Conservation (phyloP, 345 rosid species). For the Excoecaria agallocha region DNA sequence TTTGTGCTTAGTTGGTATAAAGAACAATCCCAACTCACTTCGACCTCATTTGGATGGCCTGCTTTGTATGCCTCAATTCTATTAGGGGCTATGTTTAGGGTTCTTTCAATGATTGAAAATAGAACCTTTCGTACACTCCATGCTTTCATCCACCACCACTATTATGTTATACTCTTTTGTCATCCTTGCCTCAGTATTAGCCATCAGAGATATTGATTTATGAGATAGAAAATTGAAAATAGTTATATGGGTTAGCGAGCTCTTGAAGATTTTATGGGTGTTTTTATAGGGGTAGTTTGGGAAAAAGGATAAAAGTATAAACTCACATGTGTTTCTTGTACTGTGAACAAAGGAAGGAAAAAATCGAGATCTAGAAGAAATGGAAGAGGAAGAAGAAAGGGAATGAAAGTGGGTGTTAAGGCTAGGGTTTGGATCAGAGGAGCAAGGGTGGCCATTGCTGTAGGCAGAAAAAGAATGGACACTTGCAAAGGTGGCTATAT, state of each 20-base stretch:
- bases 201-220: too few relatives aligned
- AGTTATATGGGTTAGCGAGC: too few relatives aligned
- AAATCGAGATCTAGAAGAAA: slow-evolving; percentile 51
- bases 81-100: slow-evolving; percentile 77
- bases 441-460: slow-evolving; percentile 38
- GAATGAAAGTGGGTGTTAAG: slow-evolving; percentile 34
- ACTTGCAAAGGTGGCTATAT: slow-evolving; percentile 38
- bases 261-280: too few relatives aligned
- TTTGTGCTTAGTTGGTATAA: slow-evolving; percentile 63
- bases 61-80: slow-evolving; percentile 88
- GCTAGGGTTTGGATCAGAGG: slow-evolving; percentile 40
- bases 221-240: too few relatives aligned
- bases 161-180: too few relatives aligned
- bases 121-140: too few relatives aligned
- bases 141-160: too few relatives aligned
- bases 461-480: slow-evolving; percentile 43
- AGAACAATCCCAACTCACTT: slow-evolving; percentile 18
- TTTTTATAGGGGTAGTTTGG: too few relatives aligned
- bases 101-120: slow-evolving; percentile 81
- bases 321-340: slow-evolving; percentile 64
- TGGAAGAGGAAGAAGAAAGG: slow-evolving; percentile 19
- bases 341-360: slow-evolving; percentile 83
- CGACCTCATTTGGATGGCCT: slow-evolving; percentile 61
- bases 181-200: too few relatives aligned
- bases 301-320: slow-evolving; percentile 47